Percentiles rank a stretch among this genome's conserved stretches.
Evolutionary conservation across 83 land plant species (phyloP).

Genomic region (Diphasiastrum complanatum): DNA sequence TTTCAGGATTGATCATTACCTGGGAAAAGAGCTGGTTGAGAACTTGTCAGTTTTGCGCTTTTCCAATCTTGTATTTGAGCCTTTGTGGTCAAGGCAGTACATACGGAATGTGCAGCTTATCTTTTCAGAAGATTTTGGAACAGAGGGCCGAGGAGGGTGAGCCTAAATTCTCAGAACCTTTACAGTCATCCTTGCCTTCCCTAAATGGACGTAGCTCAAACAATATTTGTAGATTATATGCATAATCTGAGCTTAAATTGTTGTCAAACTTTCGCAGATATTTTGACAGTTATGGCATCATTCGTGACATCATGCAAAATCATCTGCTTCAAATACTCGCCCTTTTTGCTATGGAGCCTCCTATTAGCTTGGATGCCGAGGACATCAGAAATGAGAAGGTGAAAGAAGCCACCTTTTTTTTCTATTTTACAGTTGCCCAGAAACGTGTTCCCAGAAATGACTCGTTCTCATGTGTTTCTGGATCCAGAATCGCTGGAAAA

Average conservation of each 20-base stretch:
- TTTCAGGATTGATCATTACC: constrained; percentile 71
- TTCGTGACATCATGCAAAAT: too few species aligned
- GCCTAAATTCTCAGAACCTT: background rate
- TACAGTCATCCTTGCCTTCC: background rate
- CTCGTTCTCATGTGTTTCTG: too few species aligned
- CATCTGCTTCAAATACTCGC: too few species aligned
- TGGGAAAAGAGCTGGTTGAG: constrained; percentile 77
- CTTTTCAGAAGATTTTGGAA: constrained; percentile 84
- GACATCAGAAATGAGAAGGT: too few species aligned
- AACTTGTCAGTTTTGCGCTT: constrained; percentile 75
- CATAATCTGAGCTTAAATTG: background rate
- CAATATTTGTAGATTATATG: background rate
- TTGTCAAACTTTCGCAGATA: constrained; percentile 42
- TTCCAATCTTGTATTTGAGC: constrained; percentile 81
- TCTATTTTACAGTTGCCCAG: too few species aligned
- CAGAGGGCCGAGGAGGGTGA: constrained; percentile 92
- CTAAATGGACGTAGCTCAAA: constrained; percentile 10
- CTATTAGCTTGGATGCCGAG: too few species aligned
- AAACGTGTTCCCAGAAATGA: too few species aligned
- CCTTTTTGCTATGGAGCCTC: too few species aligned
- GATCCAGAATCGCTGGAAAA: too few species aligned
- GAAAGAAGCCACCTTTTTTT: too few species aligned
- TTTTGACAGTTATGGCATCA: constrained; percentile 84
- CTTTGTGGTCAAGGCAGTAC: constrained; percentile 70
- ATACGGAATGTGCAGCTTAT: constrained; percentile 70